Evolutionary conservation across 148 eudicot species (phyloP).

Genomic region (Gaultheria prostrata): DNA sequence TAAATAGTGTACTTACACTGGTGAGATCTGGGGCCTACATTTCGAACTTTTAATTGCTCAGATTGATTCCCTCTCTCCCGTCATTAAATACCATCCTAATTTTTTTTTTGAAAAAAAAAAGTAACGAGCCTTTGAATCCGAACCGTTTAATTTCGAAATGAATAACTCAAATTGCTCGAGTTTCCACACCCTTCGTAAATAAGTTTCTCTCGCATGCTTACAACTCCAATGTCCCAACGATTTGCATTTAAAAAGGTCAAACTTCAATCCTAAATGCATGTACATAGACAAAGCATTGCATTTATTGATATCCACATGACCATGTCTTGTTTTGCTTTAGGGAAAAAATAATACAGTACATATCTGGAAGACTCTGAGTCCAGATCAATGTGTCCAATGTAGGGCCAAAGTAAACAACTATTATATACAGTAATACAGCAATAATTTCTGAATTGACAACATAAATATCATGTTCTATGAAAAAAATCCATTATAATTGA

Average conservation of each 20-base stretch:
- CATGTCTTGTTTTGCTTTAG: not conserved
- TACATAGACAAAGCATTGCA: not conserved
- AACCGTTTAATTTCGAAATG: too few species aligned
- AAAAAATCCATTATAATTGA: not conserved
- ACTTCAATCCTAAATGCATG: not conserved
- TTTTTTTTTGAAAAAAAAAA: too few species aligned
- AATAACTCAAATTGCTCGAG: too few species aligned
- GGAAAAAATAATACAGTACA: not conserved
- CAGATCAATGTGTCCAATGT: not conserved
- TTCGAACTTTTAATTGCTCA: too few species aligned
- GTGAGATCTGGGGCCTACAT: too few species aligned
- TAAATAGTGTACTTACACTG: too few species aligned
- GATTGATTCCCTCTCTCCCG: too few species aligned
- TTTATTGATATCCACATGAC: not conserved
- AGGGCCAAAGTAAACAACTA: not conserved
- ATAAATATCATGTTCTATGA: not conserved
- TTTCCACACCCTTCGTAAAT: too few species aligned
- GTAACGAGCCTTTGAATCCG: too few species aligned
- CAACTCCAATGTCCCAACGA: not conserved
- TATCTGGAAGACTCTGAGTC: not conserved
- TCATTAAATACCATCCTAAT: too few species aligned
- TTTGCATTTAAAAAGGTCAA: not conserved
- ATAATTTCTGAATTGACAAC: slow-evolving; percentile 5
- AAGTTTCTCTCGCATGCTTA: too few species aligned
- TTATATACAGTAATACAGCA: not conserved